A percentile compares a stretch with the other conserved stretches of the same genome.
Evolutionary conservation across 345 rosid genomes (phyloP).

Genomic region (Gossypium herbaceum): DNA sequence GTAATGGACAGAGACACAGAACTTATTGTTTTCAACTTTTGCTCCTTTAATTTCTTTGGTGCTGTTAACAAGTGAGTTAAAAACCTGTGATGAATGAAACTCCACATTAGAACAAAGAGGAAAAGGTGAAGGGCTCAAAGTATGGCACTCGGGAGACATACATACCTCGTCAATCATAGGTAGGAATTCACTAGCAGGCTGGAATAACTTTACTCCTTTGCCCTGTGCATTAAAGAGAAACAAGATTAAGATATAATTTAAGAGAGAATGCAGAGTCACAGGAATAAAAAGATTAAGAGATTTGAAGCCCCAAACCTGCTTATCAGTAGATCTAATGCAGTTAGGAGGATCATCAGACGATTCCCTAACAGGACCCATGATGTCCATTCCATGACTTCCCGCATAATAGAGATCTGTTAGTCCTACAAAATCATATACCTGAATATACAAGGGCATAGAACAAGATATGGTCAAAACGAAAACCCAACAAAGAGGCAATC

Average conservation of each 20-base stretch:
- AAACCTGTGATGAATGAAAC: slow-evolving; percentile 46
- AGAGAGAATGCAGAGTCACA: background rate
- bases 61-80: slow-evolving; percentile 48
- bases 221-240: slow-evolving; percentile 34
- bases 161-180: slow-evolving; percentile 62
- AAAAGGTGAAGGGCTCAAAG: background rate
- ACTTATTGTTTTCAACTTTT: slow-evolving; percentile 79
- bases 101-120: slow-evolving; percentile 6
- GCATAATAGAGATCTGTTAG: slow-evolving; percentile 83
- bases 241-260: slow-evolving; percentile 17
- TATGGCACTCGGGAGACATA: background rate
- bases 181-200: slow-evolving; percentile 75
- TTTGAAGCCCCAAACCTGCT: slow-evolving; percentile 38
- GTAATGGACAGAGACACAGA: slow-evolving; percentile 91
- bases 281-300: background rate
- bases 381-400: slow-evolving; percentile 99
- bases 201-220: slow-evolving; percentile 67
- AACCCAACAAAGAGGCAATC: slow-evolving; percentile 4
- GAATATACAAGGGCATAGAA: slow-evolving; percentile 18
- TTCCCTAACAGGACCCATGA: slow-evolving; percentile 65
- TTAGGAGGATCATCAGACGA: slow-evolving; percentile 36
- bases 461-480: slow-evolving; percentile 1
- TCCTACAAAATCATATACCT: slow-evolving; percentile 81
- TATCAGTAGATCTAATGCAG: slow-evolving; percentile 43
- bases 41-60: slow-evolving; percentile 70